Conservation (phyloP, 2,329 filamentous ascomycete species). For the Colletotrichum viniferum region DNA sequence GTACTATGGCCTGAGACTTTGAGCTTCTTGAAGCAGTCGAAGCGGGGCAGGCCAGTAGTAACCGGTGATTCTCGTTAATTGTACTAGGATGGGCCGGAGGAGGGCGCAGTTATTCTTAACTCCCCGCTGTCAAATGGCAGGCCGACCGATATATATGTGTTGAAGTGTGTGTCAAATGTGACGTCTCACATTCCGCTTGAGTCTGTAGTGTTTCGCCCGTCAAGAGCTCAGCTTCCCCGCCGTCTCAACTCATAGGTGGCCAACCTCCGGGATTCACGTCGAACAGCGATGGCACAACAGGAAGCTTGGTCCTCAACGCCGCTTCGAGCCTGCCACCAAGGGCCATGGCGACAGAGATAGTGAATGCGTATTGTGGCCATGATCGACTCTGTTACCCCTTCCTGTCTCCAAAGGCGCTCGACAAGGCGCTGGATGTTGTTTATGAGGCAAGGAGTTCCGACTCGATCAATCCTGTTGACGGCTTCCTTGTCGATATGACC, state of each 20-base stretch:
- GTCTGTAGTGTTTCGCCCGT: too few relatives aligned
- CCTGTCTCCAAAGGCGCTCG: slow-evolving; percentile 33
- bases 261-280: not conserved
- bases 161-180: not conserved
- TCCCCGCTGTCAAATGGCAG: not conserved
- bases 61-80: not conserved
- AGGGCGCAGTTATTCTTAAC: not conserved
- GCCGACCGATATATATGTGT: fast-evolving
- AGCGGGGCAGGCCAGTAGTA: not conserved
- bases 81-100: not conserved
- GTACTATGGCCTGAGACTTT: not conserved
- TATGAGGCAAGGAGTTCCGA: slow-evolving; percentile 29
- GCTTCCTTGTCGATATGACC: slow-evolving; percentile 47
- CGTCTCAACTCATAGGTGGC: not conserved
- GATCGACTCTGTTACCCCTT: slow-evolving; percentile 49
- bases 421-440: slow-evolving; percentile 30
- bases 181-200: not conserved
- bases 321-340: slow-evolving; percentile 33
- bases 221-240: not conserved
- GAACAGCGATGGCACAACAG: not conserved
- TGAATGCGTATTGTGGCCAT: slow-evolving; percentile 46
- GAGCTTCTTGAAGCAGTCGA: not conserved
- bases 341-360: slow-evolving; percentile 36
- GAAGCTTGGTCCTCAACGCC: not conserved
- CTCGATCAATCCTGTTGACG: slow-evolving; percentile 31